These are phyloP conservation scores for Talaromyces sp. DNA, from an alignment of 2,329 filamentous ascomycete species.

Conservation along the genomic window DNA sequence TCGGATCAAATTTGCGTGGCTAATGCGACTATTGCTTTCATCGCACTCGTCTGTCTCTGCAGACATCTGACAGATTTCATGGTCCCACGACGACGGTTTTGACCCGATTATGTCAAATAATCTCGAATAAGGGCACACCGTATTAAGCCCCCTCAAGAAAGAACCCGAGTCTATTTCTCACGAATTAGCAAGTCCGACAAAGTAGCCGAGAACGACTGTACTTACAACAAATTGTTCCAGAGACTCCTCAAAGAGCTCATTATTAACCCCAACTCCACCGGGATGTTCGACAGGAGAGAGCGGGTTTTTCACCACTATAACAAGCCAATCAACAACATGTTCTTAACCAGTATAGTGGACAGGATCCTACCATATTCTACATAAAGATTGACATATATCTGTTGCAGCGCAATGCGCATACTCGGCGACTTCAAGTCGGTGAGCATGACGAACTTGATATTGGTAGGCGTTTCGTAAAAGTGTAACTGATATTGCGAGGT, in stretches of 20 bases:
- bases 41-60: neutral
- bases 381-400: constrained; percentile 97
- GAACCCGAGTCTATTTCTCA: neutral
- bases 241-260: constrained; percentile 60
- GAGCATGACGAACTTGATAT: constrained; percentile 92
- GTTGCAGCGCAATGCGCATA: constrained; percentile 89
- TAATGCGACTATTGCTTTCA: neutral
- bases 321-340: neutral
- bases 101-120: neutral
- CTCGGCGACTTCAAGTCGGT: constrained; percentile 85
- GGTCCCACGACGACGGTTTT: neutral
- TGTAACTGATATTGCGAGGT: constrained; percentile 96
- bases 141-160: constrained; percentile 5
- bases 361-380: constrained; percentile 73
- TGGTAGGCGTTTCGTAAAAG: constrained; percentile 97
- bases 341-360: too few species aligned
- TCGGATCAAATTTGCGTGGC: neutral
- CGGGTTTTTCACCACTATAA: constrained; percentile 58
- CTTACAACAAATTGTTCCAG: constrained; percentile 48
- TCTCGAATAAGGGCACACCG: neutral
- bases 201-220: neutral
- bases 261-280: constrained; percentile 57
- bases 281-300: constrained; percentile 58
- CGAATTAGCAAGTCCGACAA: neutral
- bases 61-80: neutral